Evolutionary conservation across 495 filamentous ascomycete species (phyloP), one percentile per base, ranked within the genome.

Genomic region (Tuber aestivum): DNA sequence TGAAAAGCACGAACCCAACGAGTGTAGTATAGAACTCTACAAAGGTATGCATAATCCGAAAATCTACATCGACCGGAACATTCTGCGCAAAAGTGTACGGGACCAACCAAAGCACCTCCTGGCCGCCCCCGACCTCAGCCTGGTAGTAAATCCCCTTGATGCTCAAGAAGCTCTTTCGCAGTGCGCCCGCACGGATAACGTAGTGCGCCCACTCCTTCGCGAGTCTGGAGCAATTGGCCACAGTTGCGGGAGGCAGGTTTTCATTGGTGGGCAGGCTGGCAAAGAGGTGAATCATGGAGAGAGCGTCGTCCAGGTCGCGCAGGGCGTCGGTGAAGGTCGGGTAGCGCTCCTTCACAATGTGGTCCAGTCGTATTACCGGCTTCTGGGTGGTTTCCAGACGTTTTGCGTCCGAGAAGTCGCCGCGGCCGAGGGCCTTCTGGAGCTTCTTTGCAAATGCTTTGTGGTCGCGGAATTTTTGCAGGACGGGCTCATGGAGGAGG

Each of bases 141-240:
- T 99, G 96, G 85, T 98, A 99, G 86, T 99, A 99, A 81, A 99
- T 97, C 82, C 95, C 95, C 87, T 98, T 99, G 85, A 99, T 98
- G 1, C 93, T 97, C 72, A 99, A 87, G 86, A 99, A 99, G 9
- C 93, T 96, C 85, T 97, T 97, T 81, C 93, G 91, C 74, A 99
- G 87, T 70, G 92, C 93, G 85, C 97, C 90, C 35, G 94, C 93
- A 69, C 89, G 87, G 83, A 99, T 99, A 73, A 99, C 87, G 85
- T 97, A 98, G 87, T 98, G 96, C 84, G 97, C 89, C 86, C 97
- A 99, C 85, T 99, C 95, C 81, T 93, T 90, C 83, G 91, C 93
- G 37, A 99, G 86, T 41, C 93, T 88, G 85, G 98, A 93, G 87
- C 95, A 99, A 78, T 93, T 91, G 41, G 92, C 91, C 82, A 98